These are phyloP conservation scores for Zymoseptoria ardabiliae DNA, from an alignment of 2,329 filamentous ascomycete species.

Conservation along the genomic window DNA sequence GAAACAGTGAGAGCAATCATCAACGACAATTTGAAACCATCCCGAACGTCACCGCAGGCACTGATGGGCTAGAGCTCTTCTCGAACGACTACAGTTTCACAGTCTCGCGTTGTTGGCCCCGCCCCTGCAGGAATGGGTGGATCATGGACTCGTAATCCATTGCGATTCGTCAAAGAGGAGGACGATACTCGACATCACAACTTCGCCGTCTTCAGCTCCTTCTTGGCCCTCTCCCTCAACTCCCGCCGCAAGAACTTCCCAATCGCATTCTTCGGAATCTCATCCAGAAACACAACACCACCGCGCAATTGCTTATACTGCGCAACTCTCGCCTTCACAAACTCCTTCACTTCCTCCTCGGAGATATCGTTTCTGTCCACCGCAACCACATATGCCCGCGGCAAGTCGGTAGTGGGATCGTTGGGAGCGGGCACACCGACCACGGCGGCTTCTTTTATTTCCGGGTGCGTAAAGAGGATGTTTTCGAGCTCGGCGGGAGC, in stretches of 20 bases:
- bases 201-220: constrained; percentile 23
- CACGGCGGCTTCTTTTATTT: constrained; percentile 38
- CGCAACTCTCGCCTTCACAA: constrained; percentile 37
- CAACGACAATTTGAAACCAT: too few relatives aligned
- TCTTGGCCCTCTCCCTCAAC: constrained; percentile 35
- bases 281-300: constrained; percentile 38
- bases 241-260: constrained; percentile 42
- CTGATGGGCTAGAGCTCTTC: too few relatives aligned
- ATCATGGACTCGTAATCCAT: too few relatives aligned
- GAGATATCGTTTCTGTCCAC: constrained; percentile 27
- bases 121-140: too few relatives aligned
- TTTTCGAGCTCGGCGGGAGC: constrained; percentile 42
- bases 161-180: too few relatives aligned
- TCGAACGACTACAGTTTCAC: too few relatives aligned
- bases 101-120: too few relatives aligned
- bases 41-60: too few relatives aligned
- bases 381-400: constrained; percentile 37
- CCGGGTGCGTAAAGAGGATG: constrained; percentile 35
- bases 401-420: constrained; percentile 38
- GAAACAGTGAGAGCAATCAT: too few relatives aligned
- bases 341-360: constrained; percentile 32
- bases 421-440: constrained; percentile 40
- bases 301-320: constrained; percentile 41
- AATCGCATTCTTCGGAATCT: constrained; percentile 41
- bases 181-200: too few relatives aligned